A percentile compares a stretch with the other conserved stretches of the same genome.
These are phyloP conservation scores for Ustilago tritici DNA, from an alignment of 1,284 basidiomycete species.

Conservation along the genomic window DNA sequence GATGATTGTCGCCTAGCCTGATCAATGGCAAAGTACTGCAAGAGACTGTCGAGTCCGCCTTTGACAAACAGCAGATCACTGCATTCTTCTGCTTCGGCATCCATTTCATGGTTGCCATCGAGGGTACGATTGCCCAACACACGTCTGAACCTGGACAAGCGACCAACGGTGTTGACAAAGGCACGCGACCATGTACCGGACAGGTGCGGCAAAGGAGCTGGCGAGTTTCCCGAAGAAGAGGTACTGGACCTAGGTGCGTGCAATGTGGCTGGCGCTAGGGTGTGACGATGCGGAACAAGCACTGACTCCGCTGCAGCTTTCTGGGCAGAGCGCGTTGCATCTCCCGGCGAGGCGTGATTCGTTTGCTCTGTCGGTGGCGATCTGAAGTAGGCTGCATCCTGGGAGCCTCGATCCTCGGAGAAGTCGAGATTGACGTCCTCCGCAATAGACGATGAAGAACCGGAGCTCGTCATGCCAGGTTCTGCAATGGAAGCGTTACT, in stretches of 20 bases:
- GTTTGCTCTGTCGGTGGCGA: constrained; percentile 15
- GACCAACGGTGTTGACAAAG: constrained; percentile 82
- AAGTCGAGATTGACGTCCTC: constrained; percentile 49
- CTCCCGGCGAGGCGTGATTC: constrained; percentile 12
- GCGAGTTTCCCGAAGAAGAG: constrained; percentile 2
- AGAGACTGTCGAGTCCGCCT: constrained; percentile 56
- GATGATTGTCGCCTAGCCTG: constrained; percentile 28
- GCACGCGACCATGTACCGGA: constrained; percentile 77
- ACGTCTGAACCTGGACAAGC: constrained; percentile 82
- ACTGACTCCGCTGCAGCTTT: constrained; percentile 47
- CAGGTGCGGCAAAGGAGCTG: constrained; percentile 49
- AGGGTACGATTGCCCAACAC: constrained; percentile 72
- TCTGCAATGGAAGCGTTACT: constrained; percentile 14
- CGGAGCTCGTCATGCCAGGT: constrained; percentile 15
- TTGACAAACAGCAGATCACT: constrained; percentile 58
- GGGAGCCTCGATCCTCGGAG: constrained; percentile 31
- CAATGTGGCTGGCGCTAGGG: constrained; percentile 14
- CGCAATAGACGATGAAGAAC: constrained; percentile 15
- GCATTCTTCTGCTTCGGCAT: constrained; percentile 70
- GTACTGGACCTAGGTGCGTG: neutral
- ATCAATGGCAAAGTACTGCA: constrained; percentile 51
- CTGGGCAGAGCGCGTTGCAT: constrained; percentile 30
- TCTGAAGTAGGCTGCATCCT: constrained; percentile 15
- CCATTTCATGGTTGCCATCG: constrained; percentile 38
- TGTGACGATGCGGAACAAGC: constrained; percentile 41